Conservation (phyloP, 129 eudicot genomes). For the Gnaphalium uliginosum region DNA sequence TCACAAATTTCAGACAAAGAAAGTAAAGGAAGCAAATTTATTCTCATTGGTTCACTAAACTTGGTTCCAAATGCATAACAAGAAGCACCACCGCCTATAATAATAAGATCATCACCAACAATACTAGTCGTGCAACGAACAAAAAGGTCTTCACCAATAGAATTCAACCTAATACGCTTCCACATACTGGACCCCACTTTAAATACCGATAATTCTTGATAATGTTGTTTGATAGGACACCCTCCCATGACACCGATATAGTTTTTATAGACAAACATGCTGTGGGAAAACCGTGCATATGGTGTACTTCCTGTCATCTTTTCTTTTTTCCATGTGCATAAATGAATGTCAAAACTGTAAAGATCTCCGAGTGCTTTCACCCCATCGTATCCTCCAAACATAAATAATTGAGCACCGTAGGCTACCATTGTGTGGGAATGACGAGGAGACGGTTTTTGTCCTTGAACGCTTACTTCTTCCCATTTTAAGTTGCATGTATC, state of each 20-base stretch:
- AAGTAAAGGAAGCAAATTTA: slow-evolving; percentile 56
- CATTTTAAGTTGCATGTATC: slow-evolving; percentile 61
- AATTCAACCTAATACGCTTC: slow-evolving; percentile 57
- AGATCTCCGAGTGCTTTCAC: slow-evolving; percentile 79
- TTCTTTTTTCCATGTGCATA: slow-evolving; percentile 65
- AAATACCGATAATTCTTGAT: slow-evolving; percentile 59
- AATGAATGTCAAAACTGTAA: slow-evolving; percentile 62
- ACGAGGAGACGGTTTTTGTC: slow-evolving; percentile 78
- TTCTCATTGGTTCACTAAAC: slow-evolving; percentile 82
- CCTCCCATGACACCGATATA: slow-evolving; percentile 85
- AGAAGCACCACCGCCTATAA: slow-evolving; percentile 94
- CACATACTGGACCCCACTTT: slow-evolving; percentile 53
- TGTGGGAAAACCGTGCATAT: slow-evolving; percentile 84
- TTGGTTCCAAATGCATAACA: slow-evolving; percentile 99
- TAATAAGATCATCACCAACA: slow-evolving; percentile 64
- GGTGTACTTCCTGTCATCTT: slow-evolving; percentile 60
- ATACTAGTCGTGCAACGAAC: slow-evolving; percentile 81
- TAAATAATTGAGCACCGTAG: slow-evolving; percentile 47
- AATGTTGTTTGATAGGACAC: slow-evolving; percentile 81
- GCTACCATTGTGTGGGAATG: slow-evolving; percentile 91
- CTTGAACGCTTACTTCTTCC: slow-evolving; percentile 56
- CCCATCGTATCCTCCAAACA: slow-evolving; percentile 89
- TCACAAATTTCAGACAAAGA: slow-evolving; percentile 31
- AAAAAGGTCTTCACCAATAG: slow-evolving; percentile 66
- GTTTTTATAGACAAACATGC: slow-evolving; percentile 76